These are phyloP conservation scores for Tilletiopsis washingtonensis DNA, from an alignment of 1,284 basidiomycete genomes.

Conservation along the genomic window DNA sequence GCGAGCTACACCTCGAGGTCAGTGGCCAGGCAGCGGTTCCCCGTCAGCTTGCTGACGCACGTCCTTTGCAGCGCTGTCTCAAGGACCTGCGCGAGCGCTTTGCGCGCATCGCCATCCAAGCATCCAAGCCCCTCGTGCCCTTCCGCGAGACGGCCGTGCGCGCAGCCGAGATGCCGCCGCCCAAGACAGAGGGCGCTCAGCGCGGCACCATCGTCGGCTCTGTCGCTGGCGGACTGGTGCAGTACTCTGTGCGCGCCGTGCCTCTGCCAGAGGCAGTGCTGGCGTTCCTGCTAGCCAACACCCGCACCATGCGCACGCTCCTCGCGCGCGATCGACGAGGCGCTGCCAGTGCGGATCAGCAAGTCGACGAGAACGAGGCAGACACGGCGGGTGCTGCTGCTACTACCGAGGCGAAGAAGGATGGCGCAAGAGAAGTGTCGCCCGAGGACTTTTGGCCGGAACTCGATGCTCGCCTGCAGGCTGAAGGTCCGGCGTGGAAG, in stretches of 20 bases:
- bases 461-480: slow-evolving; percentile 60
- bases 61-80: slow-evolving; percentile 68
- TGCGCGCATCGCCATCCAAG: slow-evolving; percentile 83
- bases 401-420: too few species aligned
- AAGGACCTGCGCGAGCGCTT: slow-evolving; percentile 92
- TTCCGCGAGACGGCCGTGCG: slow-evolving; percentile 86
- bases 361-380: slow-evolving; percentile 8
- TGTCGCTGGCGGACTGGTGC: slow-evolving; percentile 64
- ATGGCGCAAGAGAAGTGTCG: slow-evolving; percentile 37
- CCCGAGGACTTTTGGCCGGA: slow-evolving; percentile 68
- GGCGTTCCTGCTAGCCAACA: slow-evolving; percentile 69
- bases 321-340: slow-evolving; percentile 30
- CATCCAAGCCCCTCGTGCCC: slow-evolving; percentile 91
- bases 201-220: slow-evolving; percentile 71
- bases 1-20: slow-evolving; percentile 91
- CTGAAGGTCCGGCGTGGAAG: slow-evolving; percentile 73
- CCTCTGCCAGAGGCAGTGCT: slow-evolving; percentile 66
- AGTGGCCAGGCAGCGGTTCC: slow-evolving; percentile 9
- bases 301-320: slow-evolving; percentile 50
- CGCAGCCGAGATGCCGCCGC: slow-evolving; percentile 68
- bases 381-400: slow-evolving; percentile 1
- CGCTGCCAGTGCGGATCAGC: slow-evolving; percentile 12
- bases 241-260: slow-evolving; percentile 72
- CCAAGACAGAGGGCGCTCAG: slow-evolving; percentile 63
- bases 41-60: neutral